A percentile compares a stretch with the other conserved stretches of the same genome.
phyloP scores from a whole-genome alignment of 148 eudicot species.

The Hydrangea macrophylla region DNA sequence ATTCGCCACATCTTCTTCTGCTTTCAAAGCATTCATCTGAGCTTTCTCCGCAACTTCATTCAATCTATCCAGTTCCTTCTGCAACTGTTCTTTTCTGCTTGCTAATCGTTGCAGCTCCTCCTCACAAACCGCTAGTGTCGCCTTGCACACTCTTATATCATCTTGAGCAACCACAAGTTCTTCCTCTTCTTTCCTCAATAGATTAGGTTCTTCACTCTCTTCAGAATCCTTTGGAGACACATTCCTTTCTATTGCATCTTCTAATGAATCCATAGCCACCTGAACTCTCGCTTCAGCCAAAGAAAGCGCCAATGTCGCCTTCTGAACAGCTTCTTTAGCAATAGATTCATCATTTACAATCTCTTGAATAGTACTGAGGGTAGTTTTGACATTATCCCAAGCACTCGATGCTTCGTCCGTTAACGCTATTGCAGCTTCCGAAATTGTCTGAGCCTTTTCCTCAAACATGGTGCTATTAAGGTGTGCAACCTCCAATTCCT shows the following conservation, averaged over 20 bases:
- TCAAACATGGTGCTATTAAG: slow-evolving; percentile 82
- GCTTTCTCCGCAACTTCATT: slow-evolving; percentile 72
- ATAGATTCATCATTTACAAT: slow-evolving; percentile 54
- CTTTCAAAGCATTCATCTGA: slow-evolving; percentile 55
- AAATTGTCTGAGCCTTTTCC: slow-evolving; percentile 82
- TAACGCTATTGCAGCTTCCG: slow-evolving; percentile 79
- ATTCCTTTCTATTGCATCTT: slow-evolving; percentile 43
- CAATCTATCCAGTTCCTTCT: slow-evolving; percentile 65
- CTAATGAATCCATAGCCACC: slow-evolving; percentile 57
- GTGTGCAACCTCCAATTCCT: slow-evolving; percentile 79
- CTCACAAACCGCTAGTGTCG: slow-evolving; percentile 57
- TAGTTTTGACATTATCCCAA: slow-evolving; percentile 50
- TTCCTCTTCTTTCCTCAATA: slow-evolving; percentile 48
- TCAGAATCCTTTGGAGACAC: slow-evolving; percentile 24
- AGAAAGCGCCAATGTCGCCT: slow-evolving; percentile 78
- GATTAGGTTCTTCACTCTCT: slow-evolving; percentile 35
- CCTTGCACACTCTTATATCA: slow-evolving; percentile 52
- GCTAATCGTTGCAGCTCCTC: slow-evolving; percentile 56
- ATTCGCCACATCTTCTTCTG: slow-evolving; percentile 88
- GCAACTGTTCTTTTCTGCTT: slow-evolving; percentile 72
- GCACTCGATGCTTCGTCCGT: slow-evolving; percentile 81
- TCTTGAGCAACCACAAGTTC: slow-evolving; percentile 54
- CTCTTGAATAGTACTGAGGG: slow-evolving; percentile 49
- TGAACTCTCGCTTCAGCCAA: slow-evolving; percentile 84
- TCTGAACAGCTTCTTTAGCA: slow-evolving; percentile 76